Conservation (phyloP, 2,329 filamentous ascomycete species). For the Aspergillus spinulosporus region DNA sequence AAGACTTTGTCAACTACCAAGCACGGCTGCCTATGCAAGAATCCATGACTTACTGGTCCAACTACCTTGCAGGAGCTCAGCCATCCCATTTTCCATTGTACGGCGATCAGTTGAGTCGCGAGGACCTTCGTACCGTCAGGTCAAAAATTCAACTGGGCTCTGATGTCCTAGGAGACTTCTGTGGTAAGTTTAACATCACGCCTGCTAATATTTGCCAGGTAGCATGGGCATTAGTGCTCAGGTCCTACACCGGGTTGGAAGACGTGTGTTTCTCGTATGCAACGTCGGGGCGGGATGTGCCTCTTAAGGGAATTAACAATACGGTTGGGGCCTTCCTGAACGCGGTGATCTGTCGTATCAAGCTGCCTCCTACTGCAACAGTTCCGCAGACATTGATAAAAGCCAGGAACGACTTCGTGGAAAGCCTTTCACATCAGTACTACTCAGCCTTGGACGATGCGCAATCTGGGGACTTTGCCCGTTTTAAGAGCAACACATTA, state of each 20-base stretch:
- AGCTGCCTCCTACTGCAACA: background rate
- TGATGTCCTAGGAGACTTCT: conserved; percentile 8
- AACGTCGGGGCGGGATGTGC: conserved; percentile 42
- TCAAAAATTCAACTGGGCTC: conserved; percentile 29
- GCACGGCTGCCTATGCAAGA: background rate
- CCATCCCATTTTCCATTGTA: conserved; percentile 5
- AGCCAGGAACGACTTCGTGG: conserved; percentile 12
- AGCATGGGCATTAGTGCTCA: conserved; percentile 41
- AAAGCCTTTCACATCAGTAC: conserved; percentile 12
- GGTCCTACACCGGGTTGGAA: conserved; percentile 37
- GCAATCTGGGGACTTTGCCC: conserved; percentile 15
- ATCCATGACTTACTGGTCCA: conserved; percentile 8
- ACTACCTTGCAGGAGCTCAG: conserved; percentile 11
- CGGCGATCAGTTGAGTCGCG: background rate
- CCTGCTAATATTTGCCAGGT: conserved; percentile 37
- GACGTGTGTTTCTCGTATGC: conserved; percentile 45
- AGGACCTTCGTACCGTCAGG: conserved; percentile 4
- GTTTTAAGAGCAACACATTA: conserved; percentile 12
- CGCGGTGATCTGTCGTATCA: conserved; percentile 17
- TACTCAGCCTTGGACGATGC: conserved; percentile 4
- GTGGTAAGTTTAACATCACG: conserved; percentile 19
- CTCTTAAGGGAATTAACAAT: conserved; percentile 35
- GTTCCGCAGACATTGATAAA: conserved; percentile 1
- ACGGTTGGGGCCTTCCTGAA: conserved; percentile 38
- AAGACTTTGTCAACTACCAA: conserved; percentile 7